A percentile compares a stretch with the other conserved stretches of the same genome.
Conservation (phyloP, 2,329 filamentous ascomycete genomes). For the Penicillium crustosum region DNA sequence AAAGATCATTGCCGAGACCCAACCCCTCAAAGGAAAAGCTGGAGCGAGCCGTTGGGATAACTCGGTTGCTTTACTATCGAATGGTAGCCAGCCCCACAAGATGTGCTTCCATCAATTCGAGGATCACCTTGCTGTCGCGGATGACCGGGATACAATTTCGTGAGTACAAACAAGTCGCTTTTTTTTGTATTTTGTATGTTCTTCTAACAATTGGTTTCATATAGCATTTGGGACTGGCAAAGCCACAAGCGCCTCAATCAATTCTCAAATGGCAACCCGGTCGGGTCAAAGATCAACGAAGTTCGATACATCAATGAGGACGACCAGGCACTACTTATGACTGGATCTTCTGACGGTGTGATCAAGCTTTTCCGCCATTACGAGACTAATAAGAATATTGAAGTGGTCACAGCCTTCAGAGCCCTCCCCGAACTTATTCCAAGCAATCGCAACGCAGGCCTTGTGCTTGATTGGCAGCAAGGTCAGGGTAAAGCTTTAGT, state of each 20-base stretch:
- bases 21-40: conserved; percentile 87
- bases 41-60: conserved; percentile 85
- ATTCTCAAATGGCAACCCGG: conserved; percentile 93
- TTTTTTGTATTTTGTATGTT: background rate
- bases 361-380: conserved; percentile 93
- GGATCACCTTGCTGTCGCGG: conserved; percentile 88
- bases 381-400: conserved; percentile 70
- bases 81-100: conserved; percentile 82
- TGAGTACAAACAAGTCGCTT: conserved; percentile 31
- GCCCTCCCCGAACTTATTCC: conserved; percentile 91
- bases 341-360: conserved; percentile 91
- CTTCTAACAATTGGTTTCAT: conserved; percentile 8
- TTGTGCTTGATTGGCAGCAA: conserved; percentile 99
- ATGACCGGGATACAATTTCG: conserved; percentile 84
- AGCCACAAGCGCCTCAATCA: conserved; percentile 70
- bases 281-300: conserved; percentile 88
- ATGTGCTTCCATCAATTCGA: conserved; percentile 99
- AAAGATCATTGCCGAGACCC: conserved; percentile 84
- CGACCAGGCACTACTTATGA: conserved; percentile 91
- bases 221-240: conserved; percentile 88
- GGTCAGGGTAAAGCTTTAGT: conserved; percentile 94
- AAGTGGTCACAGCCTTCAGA: conserved; percentile 87
- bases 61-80: conserved; percentile 79
- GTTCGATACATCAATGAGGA: conserved; percentile 98
- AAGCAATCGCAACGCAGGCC: conserved; percentile 88